Base-by-base conservation (phyloP, 306 rosid genomes). In the Pyrus betulifolia region DNA sequence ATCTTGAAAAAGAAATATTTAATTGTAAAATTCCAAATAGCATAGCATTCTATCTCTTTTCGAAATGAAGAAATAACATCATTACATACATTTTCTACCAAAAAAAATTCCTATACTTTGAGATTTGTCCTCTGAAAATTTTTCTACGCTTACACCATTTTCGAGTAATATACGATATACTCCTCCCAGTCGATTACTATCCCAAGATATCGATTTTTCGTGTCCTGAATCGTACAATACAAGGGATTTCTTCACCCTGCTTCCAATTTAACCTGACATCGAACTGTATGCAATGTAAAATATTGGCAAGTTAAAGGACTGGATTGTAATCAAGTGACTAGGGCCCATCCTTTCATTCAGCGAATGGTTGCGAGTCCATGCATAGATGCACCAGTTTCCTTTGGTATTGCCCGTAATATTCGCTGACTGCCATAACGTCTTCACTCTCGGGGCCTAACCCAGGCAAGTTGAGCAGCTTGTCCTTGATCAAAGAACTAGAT, bases 321-420 rank as follows among this genome's bases (percentile, higher is more conserved):
- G 10, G 17, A 40, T 58, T 55, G 66, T 22, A 55, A 35, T 40
- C 55, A 40, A 57, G 71, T 59, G 23, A 59, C 35, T 23, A 69
- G 69, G 67, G 55, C 70, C 71, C 27, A 52, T 45, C 12, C 70
- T 67, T 72, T 90, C 80, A 91, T 65, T 89, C 99, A 52, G 84
- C 80, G 75, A 74, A 85, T 33, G 99, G 99, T 64, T 84, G 88
- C 6, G 94, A 83, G 82, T 96, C 96, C 98, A 96, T 88, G 91
- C 99, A 96, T 25, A 96, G 90, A 76, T 96, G 99, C 75, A 92
- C 97, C 82, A 96, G 80, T 78, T 91, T 96, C 76, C 91, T 86
- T 76, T 96, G 98, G 75, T 96, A 92, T 81, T 92, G 84, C 45
- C 93, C 97, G 76, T 83, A 92, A 82, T 85, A 96, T 88, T 96